Percentiles rank a stretch among this genome's conserved stretches.
Conservation (phyloP, 768 basidiomycete species). For the Russula sp. region DNA sequence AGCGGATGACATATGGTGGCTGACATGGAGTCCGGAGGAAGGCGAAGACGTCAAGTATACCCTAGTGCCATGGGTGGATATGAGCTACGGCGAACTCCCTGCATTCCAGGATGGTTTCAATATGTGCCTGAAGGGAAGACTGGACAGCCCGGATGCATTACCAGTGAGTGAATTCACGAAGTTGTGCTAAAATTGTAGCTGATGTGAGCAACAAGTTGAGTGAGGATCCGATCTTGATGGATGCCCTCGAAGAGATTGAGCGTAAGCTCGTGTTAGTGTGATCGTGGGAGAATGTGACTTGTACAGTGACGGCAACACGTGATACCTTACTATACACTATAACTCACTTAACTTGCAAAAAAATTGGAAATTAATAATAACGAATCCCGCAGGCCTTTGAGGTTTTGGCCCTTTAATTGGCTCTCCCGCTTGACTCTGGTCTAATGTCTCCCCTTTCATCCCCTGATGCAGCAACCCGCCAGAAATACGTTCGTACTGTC, state of each 20-base stretch:
- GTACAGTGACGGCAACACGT: background rate
- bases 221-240: conserved; percentile 7
- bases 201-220: background rate
- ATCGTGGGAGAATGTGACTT: conserved; percentile 2
- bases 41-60: conserved; percentile 9
- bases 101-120: conserved; percentile 4
- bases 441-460: conserved; percentile 8
- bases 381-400: background rate
- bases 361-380: conserved; percentile 8
- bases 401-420: background rate
- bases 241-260: background rate
- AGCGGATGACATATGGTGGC: conserved; percentile 5
- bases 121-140: background rate
- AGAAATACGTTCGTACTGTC: conserved; percentile 7
- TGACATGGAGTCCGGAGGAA: conserved; percentile 12
- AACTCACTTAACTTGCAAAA: background rate
- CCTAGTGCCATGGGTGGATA: conserved; percentile 4
- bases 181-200: background rate
- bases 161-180: background rate
- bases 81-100: background rate
- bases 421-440: background rate
- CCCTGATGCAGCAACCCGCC: background rate
- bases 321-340: background rate
- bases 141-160: conserved; percentile 5
- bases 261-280: background rate